Evolutionary conservation across 495 filamentous ascomycete genomes (phyloP), one percentile per base, ranked within the genome.

Genomic region (Penicillium antarcticum): DNA sequence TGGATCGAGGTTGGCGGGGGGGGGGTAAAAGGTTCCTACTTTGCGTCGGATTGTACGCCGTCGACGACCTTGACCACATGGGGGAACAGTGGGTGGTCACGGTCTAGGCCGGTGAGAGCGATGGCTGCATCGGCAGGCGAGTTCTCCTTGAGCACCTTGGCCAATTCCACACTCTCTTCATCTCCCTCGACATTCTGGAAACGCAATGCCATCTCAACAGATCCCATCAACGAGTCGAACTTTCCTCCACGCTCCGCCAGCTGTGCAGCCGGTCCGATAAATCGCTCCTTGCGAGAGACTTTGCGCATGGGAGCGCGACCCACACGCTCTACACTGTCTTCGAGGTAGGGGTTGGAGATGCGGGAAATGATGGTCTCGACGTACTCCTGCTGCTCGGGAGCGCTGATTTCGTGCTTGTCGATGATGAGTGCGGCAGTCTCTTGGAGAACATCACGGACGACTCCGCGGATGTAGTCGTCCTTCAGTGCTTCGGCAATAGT

Each of bases 301-400:
- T 98, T 98, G 67, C 94, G 84, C 49, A 97, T 72, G 9, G 94
- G 94, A 35, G 92, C 94, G 65, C 94, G 92, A 42, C 92, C 94
- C 53, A 98, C 94, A 62, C 94, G 94, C 76, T 91, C 90, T 32
- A 97, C 89, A 34, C 84, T 83, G 71, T 98, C 94, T 66, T 95
- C 87, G 35, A 98, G 80, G 65, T 91, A 84, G n/a, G 87, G 95
- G 74, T 98, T 98, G 63, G 87, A 87, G 71, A 98, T 96, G 61
- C 94, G 88, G 53, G 75, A 77, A 60, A 97, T 78, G 72, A 98
- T 97, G 73, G 87, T 92, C 62, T 95, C 79, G 52, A 95, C 90
- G 73, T 98, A 98, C 8, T 81, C 82, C 48, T 87, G 75, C 76
- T 98, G 94, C 71, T 94, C 91, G 39, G 85, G 60, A 14, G 73